Evolutionary conservation across 768 basidiomycete genomes (phyloP), one percentile per base, ranked within the genome.

Genomic region (Calocybe indica): DNA sequence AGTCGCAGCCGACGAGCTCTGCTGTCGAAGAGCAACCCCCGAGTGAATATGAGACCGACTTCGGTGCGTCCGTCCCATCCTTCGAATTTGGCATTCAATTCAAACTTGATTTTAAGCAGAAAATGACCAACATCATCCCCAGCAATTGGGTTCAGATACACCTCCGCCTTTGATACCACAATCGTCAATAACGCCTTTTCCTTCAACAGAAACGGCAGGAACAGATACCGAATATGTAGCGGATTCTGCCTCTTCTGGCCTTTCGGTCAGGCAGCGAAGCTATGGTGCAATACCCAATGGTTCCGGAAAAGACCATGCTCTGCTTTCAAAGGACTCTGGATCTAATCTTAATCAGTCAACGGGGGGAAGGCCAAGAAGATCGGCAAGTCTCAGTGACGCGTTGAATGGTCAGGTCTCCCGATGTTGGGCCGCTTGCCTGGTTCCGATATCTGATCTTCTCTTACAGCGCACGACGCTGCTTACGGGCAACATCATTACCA

Each of bases 351-450:
- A 59, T 37, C 67, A 69, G 48, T 76, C 78, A 30, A 67, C 70
- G 8, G 68, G 55, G 49, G 70, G 71, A n/a, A 78, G 85, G 34
- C 78, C 83, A 42, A 71, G 87, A 48, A 75, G 87, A 47, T 88
- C 86, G n/a, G 83, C 84, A 11, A 88, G 86, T 61, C 67, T 89
- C 43, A 88, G 85, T 56, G 85, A 88, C 58, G 79, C 81, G 29
- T 59, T 73, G 15, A 62, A 73, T 74, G 54, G 48, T 72, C 59
- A 11, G 51, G 29, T 28, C 7, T 36, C 14, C n/a, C 38, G 40
- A 22, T 30, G 40, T 37, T 58, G 58, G 47, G 52, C 52, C 30
- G 47, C 14, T 33, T 34, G 15, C 39, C 45, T 29, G 30, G 39
- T 33, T 40, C 48, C 1, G 45, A 37, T 36, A 37, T 36, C 14